These are phyloP conservation scores for Gryganskiella cystojenkinii DNA, from an alignment of 192 early-diverging fungal genomes.

Conservation along the genomic window DNA sequence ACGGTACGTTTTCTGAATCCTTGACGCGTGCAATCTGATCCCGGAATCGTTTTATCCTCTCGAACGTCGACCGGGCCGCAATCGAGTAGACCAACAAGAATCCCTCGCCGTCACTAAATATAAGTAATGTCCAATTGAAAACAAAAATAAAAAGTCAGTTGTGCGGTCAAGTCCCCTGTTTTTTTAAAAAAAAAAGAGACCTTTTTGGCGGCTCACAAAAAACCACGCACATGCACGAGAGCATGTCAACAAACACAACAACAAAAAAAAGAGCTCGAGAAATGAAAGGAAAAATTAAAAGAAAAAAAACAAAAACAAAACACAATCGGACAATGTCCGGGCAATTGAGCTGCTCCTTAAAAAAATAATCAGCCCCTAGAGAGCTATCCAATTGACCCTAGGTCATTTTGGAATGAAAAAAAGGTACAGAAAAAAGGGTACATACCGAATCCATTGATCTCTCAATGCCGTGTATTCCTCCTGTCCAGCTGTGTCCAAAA, in stretches of 20 bases:
- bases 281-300: neutral
- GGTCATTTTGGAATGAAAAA: too few relatives aligned
- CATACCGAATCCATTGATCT: conserved; percentile 84
- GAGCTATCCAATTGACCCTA: too few relatives aligned
- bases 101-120: conserved; percentile 78
- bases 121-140: neutral
- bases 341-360: neutral
- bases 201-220: conserved; percentile 4
- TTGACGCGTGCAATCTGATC: conserved; percentile 94
- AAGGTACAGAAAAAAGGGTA: neutral
- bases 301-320: neutral
- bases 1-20: conserved; percentile 84
- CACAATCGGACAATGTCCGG: too few relatives aligned
- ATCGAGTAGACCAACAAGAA: conserved; percentile 94
- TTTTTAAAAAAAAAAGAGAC: neutral
- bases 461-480: conserved; percentile 83
- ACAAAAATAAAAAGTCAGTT: too few relatives aligned
- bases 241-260: conserved; percentile 1
- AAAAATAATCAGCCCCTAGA: neutral
- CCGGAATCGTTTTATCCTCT: conserved; percentile 85
- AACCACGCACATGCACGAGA: conserved; percentile 20
- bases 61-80: conserved; percentile 88
- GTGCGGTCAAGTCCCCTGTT: too few relatives aligned
- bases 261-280: neutral
- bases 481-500: conserved; percentile 96